A percentile compares a stretch with the other conserved stretches of the same genome.
These are phyloP conservation scores for Saccharum hybrid DNA, from an alignment of 202 grass and related monocot species.

Conservation along the genomic window DNA sequence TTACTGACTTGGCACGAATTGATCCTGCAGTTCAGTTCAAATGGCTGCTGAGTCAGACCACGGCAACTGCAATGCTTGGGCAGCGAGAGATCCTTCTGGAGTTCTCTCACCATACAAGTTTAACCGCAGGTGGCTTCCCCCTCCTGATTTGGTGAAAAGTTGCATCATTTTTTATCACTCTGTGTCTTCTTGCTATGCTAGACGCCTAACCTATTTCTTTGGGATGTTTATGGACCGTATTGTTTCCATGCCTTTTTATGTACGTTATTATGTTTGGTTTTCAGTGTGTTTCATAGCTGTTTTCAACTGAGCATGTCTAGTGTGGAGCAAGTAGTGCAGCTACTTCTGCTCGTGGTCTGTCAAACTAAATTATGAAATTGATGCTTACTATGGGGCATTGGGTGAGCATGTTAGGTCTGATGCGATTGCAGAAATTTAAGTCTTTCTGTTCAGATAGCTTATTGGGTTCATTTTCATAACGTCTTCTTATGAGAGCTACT, in stretches of 20 bases:
- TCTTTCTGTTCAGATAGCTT: background rate
- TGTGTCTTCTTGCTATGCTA: background rate
- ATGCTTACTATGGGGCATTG: background rate
- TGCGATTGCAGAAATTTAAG: background rate
- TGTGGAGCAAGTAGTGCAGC: background rate
- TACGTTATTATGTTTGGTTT: background rate
- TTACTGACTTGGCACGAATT: background rate
- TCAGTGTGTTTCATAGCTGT: background rate
- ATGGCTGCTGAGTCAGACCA: slow-evolving; percentile 61
- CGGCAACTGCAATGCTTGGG: slow-evolving; percentile 78
- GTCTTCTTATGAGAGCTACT: background rate
- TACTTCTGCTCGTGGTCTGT: background rate
- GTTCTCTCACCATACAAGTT: slow-evolving; percentile 81
- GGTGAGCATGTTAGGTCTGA: background rate
- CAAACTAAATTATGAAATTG: background rate
- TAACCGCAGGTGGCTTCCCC: slow-evolving; percentile 56
- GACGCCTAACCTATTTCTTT: background rate
- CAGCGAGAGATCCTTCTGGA: slow-evolving; percentile 78
- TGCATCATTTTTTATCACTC: background rate
- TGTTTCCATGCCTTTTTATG: background rate
- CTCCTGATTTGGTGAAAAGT: background rate
- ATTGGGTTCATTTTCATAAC: background rate
- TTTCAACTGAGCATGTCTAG: background rate
- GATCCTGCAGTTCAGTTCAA: background rate
- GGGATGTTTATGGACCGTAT: background rate